These are phyloP conservation scores for Aspergillus nidulans DNA, from an alignment of 495 filamentous ascomycete genomes.

Conservation along the genomic window DNA sequence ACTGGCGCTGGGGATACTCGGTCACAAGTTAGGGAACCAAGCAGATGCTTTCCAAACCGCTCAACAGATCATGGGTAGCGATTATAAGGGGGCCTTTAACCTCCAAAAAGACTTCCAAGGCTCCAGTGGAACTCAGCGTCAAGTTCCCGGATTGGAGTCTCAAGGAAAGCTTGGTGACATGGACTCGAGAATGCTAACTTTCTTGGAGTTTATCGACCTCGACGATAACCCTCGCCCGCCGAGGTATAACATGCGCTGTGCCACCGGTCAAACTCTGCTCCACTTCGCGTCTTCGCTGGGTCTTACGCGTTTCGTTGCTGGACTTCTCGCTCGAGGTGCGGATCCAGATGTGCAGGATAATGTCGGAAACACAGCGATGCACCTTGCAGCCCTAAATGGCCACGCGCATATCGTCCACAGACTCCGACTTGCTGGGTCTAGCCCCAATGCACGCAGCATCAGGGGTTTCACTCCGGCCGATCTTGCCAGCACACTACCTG, in stretches of 20 bases:
- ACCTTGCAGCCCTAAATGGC: conserved; percentile 74
- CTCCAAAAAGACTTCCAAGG: conserved; percentile 45
- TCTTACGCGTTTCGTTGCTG: conserved; percentile 72
- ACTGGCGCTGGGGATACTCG: conserved; percentile 43
- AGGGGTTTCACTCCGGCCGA: conserved; percentile 70
- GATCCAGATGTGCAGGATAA: conserved; percentile 71
- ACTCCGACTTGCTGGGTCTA: conserved; percentile 68
- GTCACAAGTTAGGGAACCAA: conserved; percentile 45
- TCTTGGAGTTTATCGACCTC: conserved; percentile 73
- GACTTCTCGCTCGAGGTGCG: conserved; percentile 74
- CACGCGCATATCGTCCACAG: conserved; percentile 71
- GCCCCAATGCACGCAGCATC: conserved; percentile 64
- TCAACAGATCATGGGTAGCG: conserved; percentile 48
- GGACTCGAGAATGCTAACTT: conserved; percentile 68
- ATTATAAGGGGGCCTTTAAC: conserved; percentile 39
- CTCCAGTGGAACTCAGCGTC: conserved; percentile 39
- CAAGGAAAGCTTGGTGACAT: conserved; percentile 49
- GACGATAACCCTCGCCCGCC: conserved; percentile 66
- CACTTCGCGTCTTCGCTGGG: conserved; percentile 77
- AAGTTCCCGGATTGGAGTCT: conserved; percentile 38
- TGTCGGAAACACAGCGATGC: conserved; percentile 78
- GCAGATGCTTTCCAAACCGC: conserved; percentile 48
- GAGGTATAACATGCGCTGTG: conserved; percentile 56
- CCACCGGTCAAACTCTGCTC: conserved; percentile 74
- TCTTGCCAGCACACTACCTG: conserved; percentile 59